These are phyloP conservation scores for Kwoniella botswanensis DNA, from an alignment of 768 basidiomycete genomes.

Conservation along the genomic window DNA sequence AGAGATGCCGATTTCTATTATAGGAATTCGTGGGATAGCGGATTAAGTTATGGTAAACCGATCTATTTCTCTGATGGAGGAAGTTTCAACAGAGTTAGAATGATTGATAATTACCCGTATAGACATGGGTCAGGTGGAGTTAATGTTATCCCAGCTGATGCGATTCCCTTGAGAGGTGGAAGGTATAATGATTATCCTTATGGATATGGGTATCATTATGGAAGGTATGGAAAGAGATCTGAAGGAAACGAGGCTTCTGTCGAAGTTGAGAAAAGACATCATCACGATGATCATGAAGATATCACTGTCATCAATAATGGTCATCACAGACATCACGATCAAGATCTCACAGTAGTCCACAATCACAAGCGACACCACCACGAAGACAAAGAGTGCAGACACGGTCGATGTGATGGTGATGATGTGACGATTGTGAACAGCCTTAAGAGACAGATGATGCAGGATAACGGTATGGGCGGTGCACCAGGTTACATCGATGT, in stretches of 20 bases:
- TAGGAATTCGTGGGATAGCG: conserved; percentile 18
- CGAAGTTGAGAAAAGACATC: background rate
- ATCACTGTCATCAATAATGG: conserved; percentile 20
- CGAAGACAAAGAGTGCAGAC: conserved; percentile 10
- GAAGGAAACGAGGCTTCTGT: conserved; percentile 1
- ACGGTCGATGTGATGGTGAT: conserved; percentile 25
- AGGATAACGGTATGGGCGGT: conserved; percentile 37
- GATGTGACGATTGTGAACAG: conserved; percentile 31
- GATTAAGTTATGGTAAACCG: conserved; percentile 21
- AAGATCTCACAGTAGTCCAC: conserved; percentile 17
- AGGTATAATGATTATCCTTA: conserved; percentile 9
- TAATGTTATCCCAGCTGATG: conserved; percentile 6
- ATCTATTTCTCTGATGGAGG: conserved; percentile 31
- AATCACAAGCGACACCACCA: conserved; percentile 20
- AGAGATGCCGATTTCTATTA: conserved; percentile 31
- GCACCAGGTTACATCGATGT: conserved; percentile 54
- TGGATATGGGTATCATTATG: conserved; percentile 12
- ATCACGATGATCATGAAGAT: conserved; percentile 15
- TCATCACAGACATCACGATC: conserved; percentile 12
- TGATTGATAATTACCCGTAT: conserved; percentile 10
- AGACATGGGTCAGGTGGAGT: too few species aligned
- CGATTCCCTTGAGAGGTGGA: conserved; percentile 6
- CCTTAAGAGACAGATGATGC: conserved; percentile 25
- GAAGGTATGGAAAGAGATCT: conserved; percentile 7
- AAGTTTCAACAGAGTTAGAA: conserved; percentile 22